A percentile compares a stretch with the other conserved stretches of the same genome.
Conservation (phyloP, 495 filamentous ascomycete species). For the Polyplosphaeria fusca region DNA sequence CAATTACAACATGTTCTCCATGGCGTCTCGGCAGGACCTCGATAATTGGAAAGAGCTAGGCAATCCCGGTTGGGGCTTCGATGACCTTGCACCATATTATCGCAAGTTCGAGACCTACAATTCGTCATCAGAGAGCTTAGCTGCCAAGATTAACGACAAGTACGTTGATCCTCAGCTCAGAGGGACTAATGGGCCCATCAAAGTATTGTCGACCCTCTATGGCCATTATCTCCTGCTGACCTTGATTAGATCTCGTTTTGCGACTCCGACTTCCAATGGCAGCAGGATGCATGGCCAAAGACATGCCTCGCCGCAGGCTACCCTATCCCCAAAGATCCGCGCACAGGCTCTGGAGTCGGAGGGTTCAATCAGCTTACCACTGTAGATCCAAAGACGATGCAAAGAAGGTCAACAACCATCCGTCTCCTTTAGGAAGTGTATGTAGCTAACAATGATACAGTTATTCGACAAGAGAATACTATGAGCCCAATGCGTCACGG, state of each 20-base stretch:
- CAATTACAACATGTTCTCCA: slow-evolving; percentile 53
- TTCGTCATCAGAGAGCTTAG: slow-evolving; percentile 39
- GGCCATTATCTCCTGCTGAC: not conserved
- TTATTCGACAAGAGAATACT: slow-evolving; percentile 27
- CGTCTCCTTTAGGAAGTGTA: no score
- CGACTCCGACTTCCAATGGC: slow-evolving; percentile 22
- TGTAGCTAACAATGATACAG: no score
- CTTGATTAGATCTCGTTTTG: slow-evolving; percentile 23
- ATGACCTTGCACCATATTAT: slow-evolving; percentile 49
- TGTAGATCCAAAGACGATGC: slow-evolving; percentile 43
- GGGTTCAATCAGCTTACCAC: slow-evolving; percentile 46
- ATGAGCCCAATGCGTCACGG: slow-evolving; percentile 30
- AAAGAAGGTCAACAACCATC: slow-evolving; percentile 22
- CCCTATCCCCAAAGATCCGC: slow-evolving; percentile 23
- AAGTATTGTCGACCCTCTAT: no score
- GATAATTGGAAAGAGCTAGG: slow-evolving; percentile 55
- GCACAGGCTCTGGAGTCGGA: slow-evolving; percentile 38
- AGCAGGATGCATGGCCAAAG: slow-evolving; percentile 20
- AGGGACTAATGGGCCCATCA: slow-evolving; percentile 24
- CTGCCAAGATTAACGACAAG: slow-evolving; percentile 19
- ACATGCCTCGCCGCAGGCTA: slow-evolving; percentile 20
- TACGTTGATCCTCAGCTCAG: slow-evolving; percentile 20
- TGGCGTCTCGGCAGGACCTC: slow-evolving; percentile 42
- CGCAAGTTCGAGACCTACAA: slow-evolving; percentile 45
- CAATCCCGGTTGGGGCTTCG: slow-evolving; percentile 53